phyloP scores from a whole-genome alignment of 2,329 filamentous ascomycete genomes.

The Fusarium oligoseptatum region DNA sequence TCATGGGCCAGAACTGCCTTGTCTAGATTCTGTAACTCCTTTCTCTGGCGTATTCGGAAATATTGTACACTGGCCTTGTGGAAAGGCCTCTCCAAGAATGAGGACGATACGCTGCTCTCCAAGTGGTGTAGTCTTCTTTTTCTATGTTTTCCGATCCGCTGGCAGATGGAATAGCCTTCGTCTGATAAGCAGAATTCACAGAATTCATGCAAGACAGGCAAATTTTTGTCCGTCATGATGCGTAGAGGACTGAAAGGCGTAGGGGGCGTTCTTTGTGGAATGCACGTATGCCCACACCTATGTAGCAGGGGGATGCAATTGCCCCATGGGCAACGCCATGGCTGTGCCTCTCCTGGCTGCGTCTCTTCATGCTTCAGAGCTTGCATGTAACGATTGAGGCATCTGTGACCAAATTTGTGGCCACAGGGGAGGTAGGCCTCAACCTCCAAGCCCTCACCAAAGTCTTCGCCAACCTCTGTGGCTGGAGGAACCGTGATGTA shows the following conservation, averaged over 20 bases:
- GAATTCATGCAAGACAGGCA: neutral
- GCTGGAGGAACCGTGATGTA: neutral
- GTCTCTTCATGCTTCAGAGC: neutral
- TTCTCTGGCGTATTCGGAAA: neutral
- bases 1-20: neutral
- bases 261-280: neutral
- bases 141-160: neutral
- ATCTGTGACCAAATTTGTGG: conserved; percentile 43
- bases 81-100: neutral
- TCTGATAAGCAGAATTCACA: conserved; percentile 12
- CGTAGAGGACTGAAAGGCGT: neutral
- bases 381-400: conserved; percentile 27
- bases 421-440: conserved; percentile 45
- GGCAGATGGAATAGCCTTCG: neutral
- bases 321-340: neutral
- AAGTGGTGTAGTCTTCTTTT: neutral
- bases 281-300: conserved; percentile 21
- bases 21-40: neutral
- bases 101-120: neutral
- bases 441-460: conserved; percentile 17
- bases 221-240: neutral
- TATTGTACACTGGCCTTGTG: neutral
- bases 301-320: conserved; percentile 34
- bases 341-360: neutral
- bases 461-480: neutral